Evolutionary conservation across 2,329 filamentous ascomycete genomes (phyloP).

Genomic region (Nigrospora oryzae): DNA sequence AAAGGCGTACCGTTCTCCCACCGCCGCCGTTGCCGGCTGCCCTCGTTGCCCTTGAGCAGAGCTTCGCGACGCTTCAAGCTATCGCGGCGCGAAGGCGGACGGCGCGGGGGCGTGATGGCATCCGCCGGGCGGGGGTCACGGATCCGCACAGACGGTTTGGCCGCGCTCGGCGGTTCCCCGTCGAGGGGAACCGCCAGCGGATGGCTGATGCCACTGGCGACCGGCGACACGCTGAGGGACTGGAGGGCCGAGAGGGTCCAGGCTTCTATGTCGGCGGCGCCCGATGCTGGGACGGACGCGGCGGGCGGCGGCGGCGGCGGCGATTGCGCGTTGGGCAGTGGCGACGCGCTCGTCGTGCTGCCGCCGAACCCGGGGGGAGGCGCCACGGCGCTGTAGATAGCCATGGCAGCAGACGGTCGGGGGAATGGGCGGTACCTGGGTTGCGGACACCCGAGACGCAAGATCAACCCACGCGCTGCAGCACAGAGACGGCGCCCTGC

Average conservation of each 20-base stretch:
- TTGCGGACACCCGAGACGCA: no score
- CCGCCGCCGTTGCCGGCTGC: slow-evolving; percentile 72
- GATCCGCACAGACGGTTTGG: slow-evolving; percentile 17
- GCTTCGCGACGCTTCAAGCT: slow-evolving; percentile 58
- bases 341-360: slow-evolving; percentile 9
- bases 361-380: slow-evolving; percentile 31
- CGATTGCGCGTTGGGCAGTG: slow-evolving; percentile 10
- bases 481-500: no score
- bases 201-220: slow-evolving; percentile 50
- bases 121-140: slow-evolving; percentile 15
- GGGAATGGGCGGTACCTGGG: no score
- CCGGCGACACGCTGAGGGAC: slow-evolving; percentile 44
- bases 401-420: slow-evolving; percentile 15
- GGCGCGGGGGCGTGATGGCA: slow-evolving; percentile 25
- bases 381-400: slow-evolving; percentile 44
- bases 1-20: slow-evolving; percentile 81
- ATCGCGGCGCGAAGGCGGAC: slow-evolving; percentile 42
- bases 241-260: slow-evolving; percentile 56
- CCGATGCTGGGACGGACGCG: slow-evolving; percentile 15
- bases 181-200: slow-evolving; percentile 72
- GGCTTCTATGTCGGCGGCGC: slow-evolving; percentile 52
- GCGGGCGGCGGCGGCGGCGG: slow-evolving; percentile 9
- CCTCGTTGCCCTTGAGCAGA: slow-evolving; percentile 82
- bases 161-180: slow-evolving; percentile 26
- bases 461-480: no score